A percentile compares a stretch with the other conserved stretches of the same genome.
phyloP scores from a whole-genome alignment of 257 asterid genomes.

The Solanum raphanifolium region DNA sequence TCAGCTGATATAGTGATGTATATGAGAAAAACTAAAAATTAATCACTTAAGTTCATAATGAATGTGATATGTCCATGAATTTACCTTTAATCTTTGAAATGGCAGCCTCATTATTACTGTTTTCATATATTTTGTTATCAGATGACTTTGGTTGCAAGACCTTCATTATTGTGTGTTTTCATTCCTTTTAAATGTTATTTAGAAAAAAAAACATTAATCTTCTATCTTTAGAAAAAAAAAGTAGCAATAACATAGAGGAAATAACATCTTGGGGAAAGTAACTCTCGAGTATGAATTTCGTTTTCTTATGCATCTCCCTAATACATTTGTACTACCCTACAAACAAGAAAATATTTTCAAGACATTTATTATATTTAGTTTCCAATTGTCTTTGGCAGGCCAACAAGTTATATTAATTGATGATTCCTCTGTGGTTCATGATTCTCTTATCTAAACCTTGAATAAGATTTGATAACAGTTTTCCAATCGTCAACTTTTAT shows the following conservation, averaged over 20 bases:
- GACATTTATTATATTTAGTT: too few species aligned
- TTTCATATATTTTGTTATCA: neutral
- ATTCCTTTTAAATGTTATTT: neutral
- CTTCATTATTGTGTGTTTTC: neutral
- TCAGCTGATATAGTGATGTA: neutral
- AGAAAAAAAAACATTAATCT: too few species aligned
- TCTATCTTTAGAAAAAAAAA: neutral
- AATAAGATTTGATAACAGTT: neutral
- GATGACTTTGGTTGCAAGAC: neutral
- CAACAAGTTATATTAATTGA: neutral
- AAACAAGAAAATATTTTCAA: neutral
- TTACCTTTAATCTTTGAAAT: slow-evolving; percentile 4
- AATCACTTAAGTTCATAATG: neutral
- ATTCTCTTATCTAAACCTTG: neutral
- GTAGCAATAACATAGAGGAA: neutral
- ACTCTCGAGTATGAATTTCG: neutral
- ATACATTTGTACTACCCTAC: neutral
- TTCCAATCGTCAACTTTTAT: neutral
- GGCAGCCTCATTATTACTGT: neutral
- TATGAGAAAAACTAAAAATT: neutral
- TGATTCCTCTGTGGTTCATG: neutral
- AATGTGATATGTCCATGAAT: neutral
- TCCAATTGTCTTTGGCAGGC: neutral
- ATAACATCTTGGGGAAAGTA: neutral
- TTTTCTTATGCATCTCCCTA: neutral